Evolutionary conservation across 2,329 filamentous ascomycete species (phyloP), one percentile per base, ranked within the genome.

Genomic region (Cytospora mali): DNA sequence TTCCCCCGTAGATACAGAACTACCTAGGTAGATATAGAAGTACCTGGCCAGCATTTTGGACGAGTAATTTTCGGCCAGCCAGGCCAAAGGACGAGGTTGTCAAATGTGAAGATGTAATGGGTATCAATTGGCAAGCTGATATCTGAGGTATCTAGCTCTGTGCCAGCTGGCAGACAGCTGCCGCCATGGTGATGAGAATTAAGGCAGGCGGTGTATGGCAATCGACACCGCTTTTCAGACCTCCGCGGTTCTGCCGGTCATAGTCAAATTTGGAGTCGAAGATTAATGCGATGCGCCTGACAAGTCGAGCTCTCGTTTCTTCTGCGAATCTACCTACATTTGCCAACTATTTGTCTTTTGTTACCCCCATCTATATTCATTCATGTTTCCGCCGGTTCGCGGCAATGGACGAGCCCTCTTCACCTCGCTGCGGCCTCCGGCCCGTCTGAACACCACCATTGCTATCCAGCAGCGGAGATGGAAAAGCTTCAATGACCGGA

Each of bases 381-480:
- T 60, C 61, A 65, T 65, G 64, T 65, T 65, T 49, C 53, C 18
- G 9, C 28, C 61, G 60, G 35, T 39, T 46, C 56, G 57, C 42
- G 31, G 49, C 31, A 39, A 63, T 65, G 64, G 57, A 55, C 62
- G 61, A 61, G 56, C 61, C 51, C 56, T 63, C 16, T 27, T 53
- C 14, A 28, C 48, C 54, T 18, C 33, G 4, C 28, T 55, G 7
- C 61, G 55, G 39, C 61, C 64, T 25, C 16, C 28, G 4, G 42
- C 61, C 61, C 46, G 53, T 27, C 57, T 61, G 53, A 60, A n/a
- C 29, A 9, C 52, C 16, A 21, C 28, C 53, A 25, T 10, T 11
- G 18, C 18, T n/a, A 31, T 48, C 18, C 49, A n/a, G 9, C 21
- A 16, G 28, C 27, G 16, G 18, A 5, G n/a, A 18, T 53, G n/a